Conservation (phyloP, 352 stramenopile species). For the Bremia lactucae region DNA sequence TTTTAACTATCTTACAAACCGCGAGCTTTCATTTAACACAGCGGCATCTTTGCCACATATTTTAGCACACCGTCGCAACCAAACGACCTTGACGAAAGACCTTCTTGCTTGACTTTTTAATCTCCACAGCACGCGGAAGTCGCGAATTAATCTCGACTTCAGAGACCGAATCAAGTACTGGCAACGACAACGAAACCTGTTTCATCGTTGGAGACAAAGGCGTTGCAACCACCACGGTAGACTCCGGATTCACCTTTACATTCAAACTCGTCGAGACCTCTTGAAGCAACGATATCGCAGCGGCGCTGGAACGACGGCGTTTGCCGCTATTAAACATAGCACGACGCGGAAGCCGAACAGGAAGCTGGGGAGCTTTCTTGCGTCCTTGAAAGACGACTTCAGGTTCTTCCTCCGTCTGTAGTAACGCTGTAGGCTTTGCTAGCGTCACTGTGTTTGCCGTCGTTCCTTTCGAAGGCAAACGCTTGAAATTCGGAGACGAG, state of each 20-base stretch:
- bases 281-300: conserved; percentile 21
- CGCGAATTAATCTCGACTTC: conserved; percentile 6
- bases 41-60: not conserved
- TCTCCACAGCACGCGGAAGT: conserved; percentile 12
- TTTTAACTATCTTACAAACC: conserved; percentile 22
- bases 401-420: conserved; percentile 10
- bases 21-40: conserved; percentile 17
- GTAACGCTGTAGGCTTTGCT: conserved; percentile 13
- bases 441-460: conserved; percentile 13
- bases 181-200: not conserved
- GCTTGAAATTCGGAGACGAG: conserved; percentile 1
- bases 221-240: conserved; percentile 1
- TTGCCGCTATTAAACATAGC: conserved; percentile 34
- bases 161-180: not conserved
- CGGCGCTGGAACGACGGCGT: conserved; percentile 21
- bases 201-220: conserved; percentile 3
- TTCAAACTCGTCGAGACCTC: conserved; percentile 20
- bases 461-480: conserved; percentile 1
- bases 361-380: conserved; percentile 4
- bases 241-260: too few relatives aligned
- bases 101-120: conserved; percentile 33
- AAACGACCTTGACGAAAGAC: conserved; percentile 27
- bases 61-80: conserved; percentile 8
- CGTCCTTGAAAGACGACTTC: conserved; percentile 3
- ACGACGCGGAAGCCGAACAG: conserved; percentile 25